Evolutionary conservation across 1,139 yeast genomes (phyloP).

Genomic region (Lodderomyces parapsilosis): DNA sequence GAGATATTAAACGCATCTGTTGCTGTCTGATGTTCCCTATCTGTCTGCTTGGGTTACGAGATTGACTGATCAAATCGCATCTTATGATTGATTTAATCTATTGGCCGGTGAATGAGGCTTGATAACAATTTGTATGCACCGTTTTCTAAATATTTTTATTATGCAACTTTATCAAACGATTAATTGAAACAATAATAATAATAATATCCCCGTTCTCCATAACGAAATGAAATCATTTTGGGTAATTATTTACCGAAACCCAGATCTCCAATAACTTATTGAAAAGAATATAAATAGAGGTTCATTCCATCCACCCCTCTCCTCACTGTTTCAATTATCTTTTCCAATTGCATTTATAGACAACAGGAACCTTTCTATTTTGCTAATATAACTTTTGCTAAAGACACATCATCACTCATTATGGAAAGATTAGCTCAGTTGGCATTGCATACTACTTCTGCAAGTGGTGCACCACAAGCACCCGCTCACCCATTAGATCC

Average conservation of each 20-base stretch:
- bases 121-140: too few species aligned
- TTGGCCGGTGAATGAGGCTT: background rate
- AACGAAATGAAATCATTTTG: background rate
- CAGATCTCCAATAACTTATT: background rate
- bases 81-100: background rate
- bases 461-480: constrained; percentile 50
- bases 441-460: constrained; percentile 61
- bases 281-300: background rate
- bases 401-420: background rate
- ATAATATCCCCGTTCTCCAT: background rate
- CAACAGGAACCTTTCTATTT: background rate
- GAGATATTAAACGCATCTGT: background rate
- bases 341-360: background rate
- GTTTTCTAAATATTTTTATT: too few species aligned
- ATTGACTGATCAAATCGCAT: background rate
- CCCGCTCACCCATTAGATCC: constrained; percentile 76
- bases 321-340: too few species aligned
- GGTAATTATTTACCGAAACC: background rate
- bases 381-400: background rate
- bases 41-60: too few species aligned
- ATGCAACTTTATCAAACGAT: background rate
- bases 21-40: too few species aligned
- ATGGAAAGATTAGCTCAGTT: constrained; percentile 72
- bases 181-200: too few species aligned
- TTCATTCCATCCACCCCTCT: background rate